Conservation (phyloP, 495 filamentous ascomycete species). For the Penicillium chermesinum region DNA sequence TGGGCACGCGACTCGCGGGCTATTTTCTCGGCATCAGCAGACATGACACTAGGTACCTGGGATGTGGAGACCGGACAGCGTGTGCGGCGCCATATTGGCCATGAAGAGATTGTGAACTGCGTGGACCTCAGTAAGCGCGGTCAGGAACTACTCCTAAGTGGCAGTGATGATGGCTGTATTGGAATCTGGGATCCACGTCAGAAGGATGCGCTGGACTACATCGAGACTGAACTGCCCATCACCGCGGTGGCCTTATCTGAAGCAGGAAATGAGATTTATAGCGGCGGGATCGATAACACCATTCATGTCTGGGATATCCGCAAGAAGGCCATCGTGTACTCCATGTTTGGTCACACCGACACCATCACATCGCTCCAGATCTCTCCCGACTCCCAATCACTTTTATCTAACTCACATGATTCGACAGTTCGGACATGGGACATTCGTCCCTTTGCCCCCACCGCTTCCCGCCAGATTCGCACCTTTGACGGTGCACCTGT, state of each 20-base stretch:
- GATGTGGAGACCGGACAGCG: constrained; percentile 81
- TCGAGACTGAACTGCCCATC: constrained; percentile 89
- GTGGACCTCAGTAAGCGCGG: constrained; percentile 83
- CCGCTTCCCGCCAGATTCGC: constrained; percentile 69
- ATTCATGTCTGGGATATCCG: constrained; percentile 97
- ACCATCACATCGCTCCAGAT: constrained; percentile 85
- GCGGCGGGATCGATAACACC: constrained; percentile 92
- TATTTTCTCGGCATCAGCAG: constrained; percentile 89
- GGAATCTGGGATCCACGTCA: constrained; percentile 96
- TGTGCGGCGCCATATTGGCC: constrained; percentile 86
- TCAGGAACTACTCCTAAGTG: constrained; percentile 82
- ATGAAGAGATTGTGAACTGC: constrained; percentile 90
- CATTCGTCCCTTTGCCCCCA: constrained; percentile 91
- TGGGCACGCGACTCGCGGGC: constrained; percentile 94
- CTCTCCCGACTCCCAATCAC: constrained; percentile 84
- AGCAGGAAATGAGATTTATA: constrained; percentile 92
- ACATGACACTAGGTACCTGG: constrained; percentile 91
- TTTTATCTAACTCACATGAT: constrained; percentile 91
- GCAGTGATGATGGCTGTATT: constrained; percentile 87
- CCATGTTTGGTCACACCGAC: constrained; percentile 84
- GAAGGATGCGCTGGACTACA: constrained; percentile 80
- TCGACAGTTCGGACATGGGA: constrained; percentile 94
- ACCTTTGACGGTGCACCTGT: constrained; percentile 85
- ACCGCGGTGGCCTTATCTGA: constrained; percentile 87
- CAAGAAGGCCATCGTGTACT: constrained; percentile 81